Percentiles rank a stretch among this genome's conserved stretches.
These are phyloP conservation scores for Saccharomycopsis javanensis DNA, from an alignment of 805 yeast species.

Conservation along the genomic window DNA sequence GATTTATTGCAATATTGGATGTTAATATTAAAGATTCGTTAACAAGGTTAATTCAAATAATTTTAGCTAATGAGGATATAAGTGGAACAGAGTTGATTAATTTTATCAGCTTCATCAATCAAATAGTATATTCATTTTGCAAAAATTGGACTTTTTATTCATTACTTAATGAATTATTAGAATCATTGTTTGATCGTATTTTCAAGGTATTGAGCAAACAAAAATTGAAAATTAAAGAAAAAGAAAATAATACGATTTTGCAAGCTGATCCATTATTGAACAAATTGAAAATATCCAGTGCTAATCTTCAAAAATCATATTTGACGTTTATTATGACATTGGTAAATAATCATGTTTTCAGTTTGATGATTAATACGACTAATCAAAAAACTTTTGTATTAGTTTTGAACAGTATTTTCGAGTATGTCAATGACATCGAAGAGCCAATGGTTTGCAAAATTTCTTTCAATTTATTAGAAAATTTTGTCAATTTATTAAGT, in stretches of 20 bases:
- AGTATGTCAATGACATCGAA: slow-evolving; percentile 49
- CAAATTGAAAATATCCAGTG: slow-evolving; percentile 4
- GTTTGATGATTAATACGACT: slow-evolving; percentile 60
- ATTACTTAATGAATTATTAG: slow-evolving; percentile 58
- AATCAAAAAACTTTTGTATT: slow-evolving; percentile 52
- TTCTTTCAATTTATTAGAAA: slow-evolving; percentile 58
- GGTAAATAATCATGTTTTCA: slow-evolving; percentile 67
- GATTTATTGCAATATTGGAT: slow-evolving; percentile 70
- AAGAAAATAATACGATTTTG: slow-evolving; percentile 21
- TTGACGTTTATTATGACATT: slow-evolving; percentile 61
- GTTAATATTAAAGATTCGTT: slow-evolving; percentile 39
- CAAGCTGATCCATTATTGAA: slow-evolving; percentile 9
- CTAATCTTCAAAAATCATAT: slow-evolving; percentile 55
- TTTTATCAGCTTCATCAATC: slow-evolving; percentile 79
- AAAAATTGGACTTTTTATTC: slow-evolving; percentile 59
- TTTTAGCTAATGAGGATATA: slow-evolving; percentile 49
- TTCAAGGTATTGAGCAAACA: slow-evolving; percentile 38
- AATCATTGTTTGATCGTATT: slow-evolving; percentile 65
- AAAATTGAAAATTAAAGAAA: slow-evolving; percentile 31
- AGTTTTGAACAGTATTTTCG: slow-evolving; percentile 54
- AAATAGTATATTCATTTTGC: slow-evolving; percentile 70
- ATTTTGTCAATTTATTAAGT: slow-evolving; percentile 56
- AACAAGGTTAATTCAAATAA: slow-evolving; percentile 60
- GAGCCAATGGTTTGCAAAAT: slow-evolving; percentile 61
- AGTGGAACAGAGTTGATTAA: slow-evolving; percentile 62